Evolutionary conservation across 176 grass and related monocot species (phyloP), one percentile per base, ranked within the genome.

Genomic region (Rhynchospora pubera): DNA sequence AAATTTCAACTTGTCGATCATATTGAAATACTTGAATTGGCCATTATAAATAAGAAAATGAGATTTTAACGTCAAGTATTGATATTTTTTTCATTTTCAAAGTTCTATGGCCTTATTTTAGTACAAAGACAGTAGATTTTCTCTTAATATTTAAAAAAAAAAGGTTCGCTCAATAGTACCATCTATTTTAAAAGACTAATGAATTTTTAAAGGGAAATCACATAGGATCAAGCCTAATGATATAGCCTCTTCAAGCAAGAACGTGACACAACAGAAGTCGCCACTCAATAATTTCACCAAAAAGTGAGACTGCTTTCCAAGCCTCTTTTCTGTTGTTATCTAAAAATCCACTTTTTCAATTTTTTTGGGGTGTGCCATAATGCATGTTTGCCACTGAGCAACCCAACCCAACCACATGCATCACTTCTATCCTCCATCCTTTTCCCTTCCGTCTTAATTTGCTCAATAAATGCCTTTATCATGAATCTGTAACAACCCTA

Each of bases 311-410:
- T 77, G 32, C 72, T 77, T 77, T 77, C 50, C 48, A 56, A 56
- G 28, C 72, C 50, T 56, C 46, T 77, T 77, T 76, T 77, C 16
- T 77, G 13, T 56, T 56, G 24, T 77, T 77, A 77, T 56, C 72
- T 53, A 18, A 52, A 56, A 61, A 32, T 32, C 14, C 13, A 55
- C 72, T 12, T 42, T 51, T 61, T 61, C 58, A 61, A 22, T 19
- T 72, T 45, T 44, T 24, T 52, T 28, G 15, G 26, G 1, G 6
- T 63, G 39, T 80, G 57, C 78, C 55, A 80, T 80, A 14, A 45
- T 80, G 78, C 78, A 80, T 80, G 78, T 80, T 59, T 80, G 78
- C 32, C 34, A 80, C 30, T 82, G 79, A 7, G 59, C 62, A 82
- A 65, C 42, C 62, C 57, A 78, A 51, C 42, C 62, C 57, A 34